Conservation (phyloP, 2,329 filamentous ascomycete species). For the Clarireedia paspali region DNA sequence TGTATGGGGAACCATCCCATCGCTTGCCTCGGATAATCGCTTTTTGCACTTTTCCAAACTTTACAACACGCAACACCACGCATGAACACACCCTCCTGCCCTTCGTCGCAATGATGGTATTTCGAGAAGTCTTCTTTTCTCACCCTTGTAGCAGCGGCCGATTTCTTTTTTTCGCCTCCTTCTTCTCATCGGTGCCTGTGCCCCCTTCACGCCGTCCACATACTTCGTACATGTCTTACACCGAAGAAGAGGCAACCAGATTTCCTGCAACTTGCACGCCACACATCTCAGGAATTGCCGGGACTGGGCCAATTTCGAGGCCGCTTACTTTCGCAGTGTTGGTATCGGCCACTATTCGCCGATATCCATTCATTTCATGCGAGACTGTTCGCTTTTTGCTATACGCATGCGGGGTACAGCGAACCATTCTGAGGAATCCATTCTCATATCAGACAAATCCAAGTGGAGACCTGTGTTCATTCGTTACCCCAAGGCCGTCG, state of each 20-base stretch:
- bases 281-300: not conserved
- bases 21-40: conserved; percentile 1
- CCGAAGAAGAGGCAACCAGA: conserved; percentile 9
- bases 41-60: not conserved
- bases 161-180: no score
- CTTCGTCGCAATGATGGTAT: no score
- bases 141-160: no score
- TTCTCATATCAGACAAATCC: not conserved
- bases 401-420: conserved; percentile 6
- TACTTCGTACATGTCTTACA: conserved; percentile 4
- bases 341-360: conserved; percentile 4
- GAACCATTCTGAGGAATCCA: not conserved
- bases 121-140: no score
- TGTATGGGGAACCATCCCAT: not conserved
- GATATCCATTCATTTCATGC: not conserved
- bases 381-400: not conserved
- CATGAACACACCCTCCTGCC: no score
- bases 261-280: conserved; percentile 6
- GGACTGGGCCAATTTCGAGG: not conserved
- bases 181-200: not conserved
- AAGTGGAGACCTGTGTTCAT: not conserved
- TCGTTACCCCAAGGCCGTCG: not conserved
- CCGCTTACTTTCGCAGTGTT: not conserved
- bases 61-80: not conserved
- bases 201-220: conserved; percentile 1